Evolutionary conservation across 345 rosid species (phyloP), one percentile per base, ranked within the genome.

Genomic region (Kandelia obovata): DNA sequence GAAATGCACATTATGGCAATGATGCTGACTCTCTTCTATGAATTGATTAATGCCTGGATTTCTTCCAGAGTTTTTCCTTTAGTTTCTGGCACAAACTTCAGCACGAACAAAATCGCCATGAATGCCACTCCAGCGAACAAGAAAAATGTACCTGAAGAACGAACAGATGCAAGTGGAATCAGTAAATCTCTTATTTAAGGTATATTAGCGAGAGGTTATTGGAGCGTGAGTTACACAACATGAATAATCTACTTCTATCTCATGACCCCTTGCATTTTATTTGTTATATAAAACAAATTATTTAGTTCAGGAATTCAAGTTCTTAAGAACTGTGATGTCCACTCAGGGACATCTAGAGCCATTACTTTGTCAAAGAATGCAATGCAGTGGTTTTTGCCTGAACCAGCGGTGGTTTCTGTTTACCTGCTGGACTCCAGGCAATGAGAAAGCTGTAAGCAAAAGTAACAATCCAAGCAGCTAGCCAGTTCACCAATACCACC

Each of bases 61-160:
- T 94, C 91, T 78, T 94, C 98, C 17, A 91, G 81, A 0, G 98
- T 91, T 73, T 89, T 94, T 60, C 98, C 98, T 82, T 91, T 91
- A 5, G 98, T 94, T 71, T 94, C 97, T 5, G 97, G 98, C n/a
- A 89, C 92, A 58, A 85, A 72, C 76, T 89, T 89, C 8, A 88
- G 92, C 74, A 87, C 96, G 60, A 86, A 91, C 7, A 94, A 34
- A 58, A 94, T 73, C 0, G 97, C 82, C 75, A 73, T 5, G 56
- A 80, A 52, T 13, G 95, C 86, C 76, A 91, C 78, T 53, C 75
- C 86, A 2, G 97, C 83, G 83, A 81, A 94, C 23, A 91, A 17
- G 28, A 83, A 84, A 74, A 88, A 94, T 52, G 97, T 94, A 5
- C 94, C 98, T 92, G 89, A 52, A 78, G 73, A n/a, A 57, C 11